phyloP scores from a whole-genome alignment of 83 land plant genomes.

The Thuja plicata region DNA sequence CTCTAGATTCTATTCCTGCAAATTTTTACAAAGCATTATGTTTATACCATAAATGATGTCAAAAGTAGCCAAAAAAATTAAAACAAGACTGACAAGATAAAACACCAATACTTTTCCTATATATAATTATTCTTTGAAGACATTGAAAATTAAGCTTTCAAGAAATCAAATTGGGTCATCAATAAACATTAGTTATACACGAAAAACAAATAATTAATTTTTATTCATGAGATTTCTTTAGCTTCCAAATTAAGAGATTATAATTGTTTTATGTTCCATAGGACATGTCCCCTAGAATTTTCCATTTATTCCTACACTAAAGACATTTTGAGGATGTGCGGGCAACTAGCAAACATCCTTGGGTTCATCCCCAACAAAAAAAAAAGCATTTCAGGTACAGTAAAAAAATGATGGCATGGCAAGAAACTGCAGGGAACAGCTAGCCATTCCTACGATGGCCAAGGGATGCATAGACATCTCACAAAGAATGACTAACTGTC shows the following conservation, averaged over 20 bases:
- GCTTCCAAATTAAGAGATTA: neutral
- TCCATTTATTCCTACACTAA: too few species aligned
- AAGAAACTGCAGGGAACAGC: too few species aligned
- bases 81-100: neutral
- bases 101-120: neutral
- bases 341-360: too few species aligned
- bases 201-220: neutral
- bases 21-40: neutral
- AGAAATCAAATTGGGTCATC: neutral
- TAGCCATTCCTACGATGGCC: too few species aligned
- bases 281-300: too few species aligned
- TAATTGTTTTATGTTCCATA: neutral
- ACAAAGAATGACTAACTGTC: too few species aligned
- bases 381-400: too few species aligned
- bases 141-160: neutral
- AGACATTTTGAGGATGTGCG: too few species aligned
- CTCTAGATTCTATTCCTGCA: constrained; percentile 59
- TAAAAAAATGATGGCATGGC: too few species aligned
- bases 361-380: too few species aligned
- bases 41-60: neutral
- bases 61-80: neutral
- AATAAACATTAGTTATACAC: neutral
- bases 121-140: neutral
- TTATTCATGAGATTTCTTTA: neutral
- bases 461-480: too few species aligned